These are phyloP conservation scores for Knufia fluminis DNA, from an alignment of 2,329 filamentous ascomycete genomes.

Conservation along the genomic window DNA sequence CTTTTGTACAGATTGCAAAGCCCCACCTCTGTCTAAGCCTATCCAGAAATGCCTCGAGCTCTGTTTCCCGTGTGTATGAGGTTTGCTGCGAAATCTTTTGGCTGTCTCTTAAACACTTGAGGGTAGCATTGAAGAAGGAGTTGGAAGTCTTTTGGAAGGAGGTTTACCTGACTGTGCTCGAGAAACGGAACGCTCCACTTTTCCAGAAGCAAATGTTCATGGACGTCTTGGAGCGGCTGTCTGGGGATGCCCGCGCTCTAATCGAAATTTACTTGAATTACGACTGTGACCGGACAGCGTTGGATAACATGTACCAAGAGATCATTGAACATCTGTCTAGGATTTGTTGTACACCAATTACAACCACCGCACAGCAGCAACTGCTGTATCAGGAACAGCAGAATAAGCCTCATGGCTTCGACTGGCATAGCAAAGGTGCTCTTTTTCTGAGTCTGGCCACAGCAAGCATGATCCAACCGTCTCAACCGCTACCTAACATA, in stretches of 20 bases:
- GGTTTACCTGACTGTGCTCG: slow-evolving; percentile 86
- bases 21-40: slow-evolving; percentile 94
- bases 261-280: slow-evolving; percentile 98
- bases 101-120: slow-evolving; percentile 90
- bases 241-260: slow-evolving; percentile 73
- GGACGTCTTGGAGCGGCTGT: slow-evolving; percentile 72
- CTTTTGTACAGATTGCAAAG: slow-evolving; percentile 88
- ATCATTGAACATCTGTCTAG: slow-evolving; percentile 90
- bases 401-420: slow-evolving; percentile 51
- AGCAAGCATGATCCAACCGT: slow-evolving; percentile 54
- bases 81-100: slow-evolving; percentile 96
- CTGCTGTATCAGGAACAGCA: slow-evolving; percentile 77
- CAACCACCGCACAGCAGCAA: slow-evolving; percentile 67
- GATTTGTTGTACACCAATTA: slow-evolving; percentile 69
- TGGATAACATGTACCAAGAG: slow-evolving; percentile 93
- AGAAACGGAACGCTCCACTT: slow-evolving; percentile 73
- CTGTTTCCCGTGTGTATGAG: slow-evolving; percentile 84
- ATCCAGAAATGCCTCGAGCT: slow-evolving; percentile 89
- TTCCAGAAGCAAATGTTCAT: slow-evolving; percentile 93
- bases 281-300: slow-evolving; percentile 81
- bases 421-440: slow-evolving; percentile 81
- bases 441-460: slow-evolving; percentile 80
- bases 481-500: slow-evolving; percentile 43
- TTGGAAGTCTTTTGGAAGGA: slow-evolving; percentile 97
- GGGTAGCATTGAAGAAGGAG: slow-evolving; percentile 94